Percentiles rank a stretch among this genome's conserved stretches.
These are phyloP conservation scores for Tricholoma terreum DNA, from an alignment of 768 basidiomycete species.

Conservation along the genomic window DNA sequence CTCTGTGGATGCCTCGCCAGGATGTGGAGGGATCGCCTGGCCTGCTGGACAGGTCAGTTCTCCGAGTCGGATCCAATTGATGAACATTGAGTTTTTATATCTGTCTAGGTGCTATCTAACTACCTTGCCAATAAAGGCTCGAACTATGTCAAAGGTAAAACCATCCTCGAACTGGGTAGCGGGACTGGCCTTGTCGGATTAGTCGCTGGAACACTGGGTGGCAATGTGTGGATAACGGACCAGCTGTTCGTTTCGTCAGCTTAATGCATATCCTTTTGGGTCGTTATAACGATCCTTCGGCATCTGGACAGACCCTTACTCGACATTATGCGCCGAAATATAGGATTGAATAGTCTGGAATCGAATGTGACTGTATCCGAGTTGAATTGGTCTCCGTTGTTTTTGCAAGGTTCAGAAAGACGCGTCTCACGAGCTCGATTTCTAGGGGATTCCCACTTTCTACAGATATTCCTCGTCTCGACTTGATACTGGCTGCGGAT, in stretches of 20 bases:
- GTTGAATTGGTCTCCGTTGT: conserved; percentile 68
- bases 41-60: conserved; percentile 78
- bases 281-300: conserved; percentile 7
- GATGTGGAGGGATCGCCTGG: conserved; percentile 93
- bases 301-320: conserved; percentile 58
- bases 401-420: conserved; percentile 3
- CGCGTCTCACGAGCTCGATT: conserved; percentile 7
- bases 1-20: conserved; percentile 74
- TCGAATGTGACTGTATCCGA: conserved; percentile 57
- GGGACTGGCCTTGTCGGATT: conserved; percentile 95
- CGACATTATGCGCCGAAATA: conserved; percentile 75
- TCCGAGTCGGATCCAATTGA: conserved; percentile 10
- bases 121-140: conserved; percentile 64
- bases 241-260: conserved; percentile 65
- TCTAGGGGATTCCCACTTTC: conserved; percentile 67
- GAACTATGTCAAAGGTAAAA: conserved; percentile 48
- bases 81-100: conserved; percentile 4
- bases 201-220: conserved; percentile 67
- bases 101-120: conserved; percentile 65
- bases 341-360: conserved; percentile 59
- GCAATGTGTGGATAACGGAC: conserved; percentile 80
- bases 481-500: conserved; percentile 85
- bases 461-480: conserved; percentile 42
- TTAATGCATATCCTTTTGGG: conserved; percentile 8
- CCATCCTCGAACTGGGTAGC: conserved; percentile 80